These are phyloP conservation scores for Arachnomyces sp. DNA, from an alignment of 2,329 filamentous ascomycete species.

Conservation along the genomic window DNA sequence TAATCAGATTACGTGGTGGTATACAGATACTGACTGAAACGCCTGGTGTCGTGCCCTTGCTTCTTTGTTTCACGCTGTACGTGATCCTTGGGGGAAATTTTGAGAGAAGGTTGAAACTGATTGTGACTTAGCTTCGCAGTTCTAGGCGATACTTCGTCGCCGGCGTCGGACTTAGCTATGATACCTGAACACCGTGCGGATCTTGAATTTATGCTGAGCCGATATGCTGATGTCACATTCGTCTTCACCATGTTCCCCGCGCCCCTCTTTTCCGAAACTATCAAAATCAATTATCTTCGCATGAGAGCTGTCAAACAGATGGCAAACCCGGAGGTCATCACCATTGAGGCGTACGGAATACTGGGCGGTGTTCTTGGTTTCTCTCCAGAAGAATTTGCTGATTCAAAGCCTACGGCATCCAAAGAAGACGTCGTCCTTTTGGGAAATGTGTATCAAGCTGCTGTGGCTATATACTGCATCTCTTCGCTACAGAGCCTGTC, in stretches of 20 bases:
- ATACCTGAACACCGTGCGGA: conserved; percentile 18
- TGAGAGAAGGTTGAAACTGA: conserved; percentile 7
- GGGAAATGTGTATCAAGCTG: conserved; percentile 23
- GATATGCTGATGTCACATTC: conserved; percentile 8
- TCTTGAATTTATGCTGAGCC: conserved; percentile 18
- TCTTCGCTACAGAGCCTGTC: conserved; percentile 29
- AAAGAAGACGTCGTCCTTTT: conserved; percentile 23
- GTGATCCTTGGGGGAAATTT: conserved; percentile 4
- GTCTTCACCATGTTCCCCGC: conserved; percentile 25
- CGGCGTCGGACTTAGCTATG: conserved; percentile 24
- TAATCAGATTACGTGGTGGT: conserved; percentile 29
- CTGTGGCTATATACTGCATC: conserved; percentile 31
- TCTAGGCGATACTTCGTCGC: conserved; percentile 31
- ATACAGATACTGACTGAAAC: conserved; percentile 16
- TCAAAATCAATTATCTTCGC: conserved; percentile 32
- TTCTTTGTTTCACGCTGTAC: conserved; percentile 22
- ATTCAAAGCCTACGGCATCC: conserved; percentile 17
- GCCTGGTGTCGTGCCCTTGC: conserved; percentile 15
- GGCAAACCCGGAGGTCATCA: conserved; percentile 7
- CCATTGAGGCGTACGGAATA: conserved; percentile 17
- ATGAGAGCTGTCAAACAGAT: conserved; percentile 9
- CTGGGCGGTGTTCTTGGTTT: conserved; percentile 24
- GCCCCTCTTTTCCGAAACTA: conserved; percentile 26
- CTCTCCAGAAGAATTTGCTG: conserved; percentile 22
- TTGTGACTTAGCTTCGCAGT: conserved; percentile 20